Base-by-base conservation (phyloP, 2,329 filamentous ascomycete genomes). In the Anthostomella pinea region DNA sequence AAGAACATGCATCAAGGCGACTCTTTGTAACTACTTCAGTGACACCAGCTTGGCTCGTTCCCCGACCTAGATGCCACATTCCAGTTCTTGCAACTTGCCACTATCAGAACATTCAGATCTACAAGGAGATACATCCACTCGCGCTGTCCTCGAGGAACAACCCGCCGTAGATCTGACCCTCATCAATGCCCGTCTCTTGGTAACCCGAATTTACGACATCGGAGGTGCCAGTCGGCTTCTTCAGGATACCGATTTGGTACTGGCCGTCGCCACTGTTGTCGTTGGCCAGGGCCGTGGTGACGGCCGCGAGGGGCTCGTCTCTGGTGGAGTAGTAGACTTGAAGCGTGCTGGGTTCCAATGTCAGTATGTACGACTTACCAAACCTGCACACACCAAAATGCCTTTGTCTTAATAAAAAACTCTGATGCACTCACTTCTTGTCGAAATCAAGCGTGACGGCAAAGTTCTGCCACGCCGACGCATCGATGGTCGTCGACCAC, bases 391-490 rank as follows among this genome's bases (percentile, higher is more conserved):
- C n/a, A n/a, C n/a, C n/a, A n/a, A n/a, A n/a, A n/a, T n/a, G n/a
- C n/a, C n/a, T n/a, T n/a, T n/a, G n/a, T n/a, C n/a, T n/a, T n/a
- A n/a, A n/a, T n/a, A n/a, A n/a, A n/a, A n/a, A n/a, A n/a, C n/a
- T n/a, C n/a, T n/a, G n/a, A n/a, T n/a, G n/a, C n/a, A 51, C 69
- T 42, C 57, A 77, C 73, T 79, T 79, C 47, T 70, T 65, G 25
- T 55, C 54, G 46, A 74, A 80, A 52, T 81, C 70, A 13, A 79
- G 57, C 8, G 68, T 73, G 23, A 79, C 49, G 14, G 73, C 77
- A 63, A 80, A 81, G 58, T 81, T 81, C 55, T 81, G 76, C 76
- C 76, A 81, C 13, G 64, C 63, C 21, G 56, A 61, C 18, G 57
- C 49, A 25, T 70, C 66, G 28, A 77, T 57, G 5, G 62, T 55